A percentile compares a stretch with the other conserved stretches of the same genome.
Evolutionary conservation across 2,329 filamentous ascomycete genomes (phyloP).

Genomic region (Ophiostoma sp.): DNA sequence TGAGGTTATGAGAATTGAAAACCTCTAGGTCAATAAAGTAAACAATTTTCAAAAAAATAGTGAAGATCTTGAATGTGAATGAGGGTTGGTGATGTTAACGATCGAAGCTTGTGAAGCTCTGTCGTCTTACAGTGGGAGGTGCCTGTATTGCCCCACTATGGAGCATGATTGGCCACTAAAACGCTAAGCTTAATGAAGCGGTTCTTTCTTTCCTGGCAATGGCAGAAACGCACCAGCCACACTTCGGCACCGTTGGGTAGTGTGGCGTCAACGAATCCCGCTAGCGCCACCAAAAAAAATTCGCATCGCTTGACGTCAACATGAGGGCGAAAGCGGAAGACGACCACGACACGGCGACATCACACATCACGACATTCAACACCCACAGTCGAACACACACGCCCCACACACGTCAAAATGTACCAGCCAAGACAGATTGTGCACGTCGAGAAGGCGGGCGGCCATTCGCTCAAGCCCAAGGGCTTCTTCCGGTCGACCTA

Average conservation of each 20-base stretch:
- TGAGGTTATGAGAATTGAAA: neutral
- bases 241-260: neutral
- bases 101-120: neutral
- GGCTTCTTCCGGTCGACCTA: conserved; percentile 57
- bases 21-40: neutral
- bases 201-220: neutral
- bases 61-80: neutral
- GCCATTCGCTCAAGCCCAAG: conserved; percentile 47
- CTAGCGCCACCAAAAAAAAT: conserved; percentile 23
- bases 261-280: neutral
- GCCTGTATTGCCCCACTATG: neutral
- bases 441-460: conserved; percentile 49
- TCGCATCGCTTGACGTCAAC: conserved; percentile 18
- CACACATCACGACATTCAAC: conserved; percentile 1
- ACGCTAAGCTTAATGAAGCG: neutral
- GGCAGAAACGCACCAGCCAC: neutral
- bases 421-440: conserved; percentile 55
- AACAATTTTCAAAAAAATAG: neutral
- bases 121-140: neutral
- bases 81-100: neutral
- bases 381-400: neutral
- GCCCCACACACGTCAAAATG: conserved; percentile 48
- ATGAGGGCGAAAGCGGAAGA: neutral
- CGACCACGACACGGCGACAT: neutral
- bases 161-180: neutral